Percentiles rank a stretch among this genome's conserved stretches.
phyloP scores from a whole-genome alignment of 2,329 filamentous ascomycete genomes.

The Huntiella decipiens region DNA sequence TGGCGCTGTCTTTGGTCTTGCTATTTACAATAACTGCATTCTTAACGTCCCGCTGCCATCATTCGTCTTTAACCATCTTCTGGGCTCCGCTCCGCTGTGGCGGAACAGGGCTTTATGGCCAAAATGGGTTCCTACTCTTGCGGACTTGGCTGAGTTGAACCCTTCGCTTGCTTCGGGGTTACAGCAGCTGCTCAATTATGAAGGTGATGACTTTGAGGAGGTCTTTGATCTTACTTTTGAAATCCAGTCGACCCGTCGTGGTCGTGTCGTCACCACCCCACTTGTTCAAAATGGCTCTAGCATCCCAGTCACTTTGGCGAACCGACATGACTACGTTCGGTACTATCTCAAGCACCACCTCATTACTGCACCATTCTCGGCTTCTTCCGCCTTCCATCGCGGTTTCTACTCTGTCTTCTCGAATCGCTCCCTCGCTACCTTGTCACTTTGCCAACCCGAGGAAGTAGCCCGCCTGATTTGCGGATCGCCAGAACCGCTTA shows the following conservation, averaged over 20 bases:
- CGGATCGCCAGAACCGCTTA: slow-evolving; percentile 66
- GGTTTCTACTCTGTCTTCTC: slow-evolving; percentile 78
- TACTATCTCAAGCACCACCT: slow-evolving; percentile 65
- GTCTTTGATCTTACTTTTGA: slow-evolving; percentile 64
- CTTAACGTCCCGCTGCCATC: slow-evolving; percentile 74
- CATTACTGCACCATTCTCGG: slow-evolving; percentile 56
- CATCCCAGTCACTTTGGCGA: slow-evolving; percentile 62
- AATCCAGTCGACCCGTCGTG: slow-evolving; percentile 59
- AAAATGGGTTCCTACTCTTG: slow-evolving; percentile 45
- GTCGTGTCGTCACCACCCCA: slow-evolving; percentile 43
- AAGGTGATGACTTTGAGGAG: slow-evolving; percentile 56
- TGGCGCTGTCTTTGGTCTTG: slow-evolving; percentile 69
- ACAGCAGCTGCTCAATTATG: slow-evolving; percentile 57
- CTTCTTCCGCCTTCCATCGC: slow-evolving; percentile 86
- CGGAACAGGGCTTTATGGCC: slow-evolving; percentile 21
- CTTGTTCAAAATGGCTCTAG: slow-evolving; percentile 57
- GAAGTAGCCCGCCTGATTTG: slow-evolving; percentile 79
- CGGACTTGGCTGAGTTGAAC: slow-evolving; percentile 67
- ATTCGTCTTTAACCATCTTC: slow-evolving; percentile 74
- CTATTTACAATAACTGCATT: slow-evolving; percentile 90
- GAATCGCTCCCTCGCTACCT: slow-evolving; percentile 50
- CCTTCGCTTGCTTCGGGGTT: slow-evolving; percentile 60
- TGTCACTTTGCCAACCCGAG: slow-evolving; percentile 73
- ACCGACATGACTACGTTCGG: slow-evolving; percentile 72
- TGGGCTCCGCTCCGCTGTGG: slow-evolving; percentile 50